These are phyloP conservation scores for Neocallimastix lanati DNA, from an alignment of 192 early-diverging fungal species.

Conservation along the genomic window DNA sequence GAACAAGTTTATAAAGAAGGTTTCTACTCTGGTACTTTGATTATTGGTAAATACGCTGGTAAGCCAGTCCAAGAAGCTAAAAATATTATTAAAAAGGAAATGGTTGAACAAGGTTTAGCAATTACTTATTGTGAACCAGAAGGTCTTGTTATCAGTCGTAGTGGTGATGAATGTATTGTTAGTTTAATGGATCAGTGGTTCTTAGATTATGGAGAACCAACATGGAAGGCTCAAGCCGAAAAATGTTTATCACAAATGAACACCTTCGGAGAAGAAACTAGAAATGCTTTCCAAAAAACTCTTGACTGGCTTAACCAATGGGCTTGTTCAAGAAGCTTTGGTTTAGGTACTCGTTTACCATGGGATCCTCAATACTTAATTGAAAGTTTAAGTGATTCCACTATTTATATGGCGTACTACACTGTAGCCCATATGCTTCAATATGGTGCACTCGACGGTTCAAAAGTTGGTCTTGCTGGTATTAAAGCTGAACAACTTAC, in stretches of 20 bases:
- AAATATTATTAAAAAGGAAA: constrained; percentile 47
- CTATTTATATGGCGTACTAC: constrained; percentile 99
- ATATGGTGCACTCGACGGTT: constrained; percentile 61
- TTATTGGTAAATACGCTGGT: constrained; percentile 60
- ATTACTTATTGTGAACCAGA: constrained; percentile 94
- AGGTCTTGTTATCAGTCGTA: constrained; percentile 71
- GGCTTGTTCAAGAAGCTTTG: constrained; percentile 88
- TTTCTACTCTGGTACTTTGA: constrained; percentile 80
- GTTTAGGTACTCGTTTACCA: constrained; percentile 78
- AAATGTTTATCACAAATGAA: constrained; percentile 65
- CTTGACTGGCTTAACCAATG: constrained; percentile 88
- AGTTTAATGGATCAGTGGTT: constrained; percentile 96
- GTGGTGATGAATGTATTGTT: constrained; percentile 93
- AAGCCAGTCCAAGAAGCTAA: constrained; percentile 86
- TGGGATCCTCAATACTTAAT: constrained; percentile 86
- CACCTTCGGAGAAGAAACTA: constrained; percentile 58
- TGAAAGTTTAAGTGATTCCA: constrained; percentile 92
- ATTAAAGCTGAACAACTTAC: constrained; percentile 76
- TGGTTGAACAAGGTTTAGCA: constrained; percentile 51
- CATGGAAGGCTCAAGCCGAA: constrained; percentile 58
- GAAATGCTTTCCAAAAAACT: constrained; percentile 64
- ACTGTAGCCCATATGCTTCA: constrained; percentile 53
- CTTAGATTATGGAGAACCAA: constrained; percentile 83
- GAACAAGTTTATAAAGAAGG: constrained; percentile 92
- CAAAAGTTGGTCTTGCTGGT: constrained; percentile 49